Base-by-base conservation (phyloP, 176 grass and related monocot species). In the Guadua angustifolia region DNA sequence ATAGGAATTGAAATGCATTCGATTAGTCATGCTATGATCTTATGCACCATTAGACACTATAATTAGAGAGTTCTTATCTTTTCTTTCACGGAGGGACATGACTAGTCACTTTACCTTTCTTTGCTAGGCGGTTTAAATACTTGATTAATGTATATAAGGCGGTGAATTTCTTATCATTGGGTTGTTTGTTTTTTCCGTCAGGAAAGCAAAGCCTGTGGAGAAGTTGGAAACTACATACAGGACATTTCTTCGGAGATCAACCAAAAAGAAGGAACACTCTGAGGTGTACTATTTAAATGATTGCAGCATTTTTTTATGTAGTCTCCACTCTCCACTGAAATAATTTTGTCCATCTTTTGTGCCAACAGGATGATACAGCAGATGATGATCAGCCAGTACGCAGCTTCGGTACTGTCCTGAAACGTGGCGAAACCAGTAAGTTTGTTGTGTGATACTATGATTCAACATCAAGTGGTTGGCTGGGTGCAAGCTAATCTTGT, bases 391-490 rank as follows among this genome's bases (percentile, higher is more conserved):
- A 57, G 5, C 80, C 85, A 64, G 7, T 74, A 53, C 87, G 96
- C n/a, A 99, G 74, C 76, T 99, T 99, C 15, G 96, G 96, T 35
- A 87, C 59, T 69, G 67, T 84, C 64, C 83, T 99, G 78, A 92
- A 83, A 45, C 53, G 69, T 51, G 74, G 60, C 44, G 79, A 88
- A 81, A 62, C 75, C 43, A 85, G 90, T 94, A 92, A 81, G 87
- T 51, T 72, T 52, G 9, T 62, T 84, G 25, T 40, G 19, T n/a
- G 10, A 26, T 81, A 7, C 16, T 83, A 7, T 74, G 67, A 33
- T 73, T 57, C 25, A 60, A 56, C 18, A 50, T 68, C n/a, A 79
- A 80, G 5, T 77, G 21, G 9, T 39, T 78, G 69, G 43, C 18
- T 63, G 29, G 81, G 42, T 73, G n/a, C 18, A 45, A 69, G 53